phyloP scores from a whole-genome alignment of 2,329 filamentous ascomycete species.

The Elsinoe fawcettii region DNA sequence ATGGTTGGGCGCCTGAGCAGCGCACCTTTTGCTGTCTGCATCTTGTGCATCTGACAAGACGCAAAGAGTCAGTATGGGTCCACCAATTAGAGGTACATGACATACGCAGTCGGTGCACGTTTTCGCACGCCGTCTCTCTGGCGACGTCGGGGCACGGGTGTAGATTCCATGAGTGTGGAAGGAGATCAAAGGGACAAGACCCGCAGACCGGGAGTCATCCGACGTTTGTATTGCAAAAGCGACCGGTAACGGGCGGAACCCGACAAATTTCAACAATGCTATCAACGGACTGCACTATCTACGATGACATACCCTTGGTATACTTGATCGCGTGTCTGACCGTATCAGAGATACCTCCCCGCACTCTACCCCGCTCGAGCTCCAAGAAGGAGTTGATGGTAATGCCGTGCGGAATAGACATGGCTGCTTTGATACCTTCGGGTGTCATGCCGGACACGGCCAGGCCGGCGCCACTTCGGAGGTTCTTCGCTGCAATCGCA shows the following conservation, averaged over 20 bases:
- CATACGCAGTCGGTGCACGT: neutral
- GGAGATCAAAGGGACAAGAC: neutral
- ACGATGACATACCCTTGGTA: constrained; percentile 18
- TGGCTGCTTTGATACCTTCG: constrained; percentile 23
- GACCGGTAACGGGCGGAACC: too few species aligned
- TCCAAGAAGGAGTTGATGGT: constrained; percentile 23
- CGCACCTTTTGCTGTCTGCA: constrained; percentile 40
- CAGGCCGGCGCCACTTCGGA: constrained; percentile 21
- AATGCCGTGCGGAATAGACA: constrained; percentile 24
- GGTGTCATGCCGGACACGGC: constrained; percentile 22
- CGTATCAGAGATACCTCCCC: constrained; percentile 17
- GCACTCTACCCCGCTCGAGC: constrained; percentile 18
- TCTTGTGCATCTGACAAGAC: constrained; percentile 31
- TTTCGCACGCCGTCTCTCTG: neutral
- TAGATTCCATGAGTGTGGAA: neutral
- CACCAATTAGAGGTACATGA: neutral
- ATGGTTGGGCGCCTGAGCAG: constrained; percentile 36
- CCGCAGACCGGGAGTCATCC: neutral
- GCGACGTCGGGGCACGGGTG: neutral
- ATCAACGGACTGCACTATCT: neutral
- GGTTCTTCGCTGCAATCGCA: constrained; percentile 19
- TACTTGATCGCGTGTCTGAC: constrained; percentile 19
- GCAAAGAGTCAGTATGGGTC: neutral
- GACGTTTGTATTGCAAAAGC: too few species aligned
- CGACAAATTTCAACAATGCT: too few species aligned